A percentile compares a stretch with the other conserved stretches of the same genome.
These are phyloP conservation scores for Aurinia saxatilis DNA, from an alignment of 345 rosid species.

Conservation along the genomic window DNA sequence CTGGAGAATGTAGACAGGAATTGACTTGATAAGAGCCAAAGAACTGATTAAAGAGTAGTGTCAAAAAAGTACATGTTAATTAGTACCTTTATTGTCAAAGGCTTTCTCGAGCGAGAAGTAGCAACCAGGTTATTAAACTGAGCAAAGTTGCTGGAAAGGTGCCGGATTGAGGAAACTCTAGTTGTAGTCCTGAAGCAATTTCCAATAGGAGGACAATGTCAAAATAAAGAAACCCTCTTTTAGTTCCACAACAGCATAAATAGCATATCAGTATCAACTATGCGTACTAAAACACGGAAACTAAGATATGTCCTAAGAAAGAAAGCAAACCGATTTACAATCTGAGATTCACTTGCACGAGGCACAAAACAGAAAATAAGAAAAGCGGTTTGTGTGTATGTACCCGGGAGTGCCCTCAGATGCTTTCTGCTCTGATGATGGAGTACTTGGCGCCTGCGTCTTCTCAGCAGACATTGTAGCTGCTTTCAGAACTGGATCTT, in stretches of 20 bases:
- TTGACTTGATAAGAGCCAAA: not conserved
- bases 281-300: not conserved
- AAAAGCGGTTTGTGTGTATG: not conserved
- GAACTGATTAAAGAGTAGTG: not conserved
- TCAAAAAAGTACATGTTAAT: not conserved
- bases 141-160: constrained; percentile 75
- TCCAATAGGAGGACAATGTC: not conserved
- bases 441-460: constrained; percentile 53
- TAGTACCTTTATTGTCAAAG: constrained; percentile 72
- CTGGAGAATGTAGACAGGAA: constrained; percentile 35
- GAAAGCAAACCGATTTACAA: not conserved
- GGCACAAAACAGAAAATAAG: not conserved
- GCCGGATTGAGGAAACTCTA: constrained; percentile 68
- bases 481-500: constrained; percentile 72
- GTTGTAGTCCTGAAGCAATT: constrained; percentile 52
- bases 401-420: constrained; percentile 58
- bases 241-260: not conserved
- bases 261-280: not conserved
- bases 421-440: constrained; percentile 58
- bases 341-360: not conserved
- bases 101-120: constrained; percentile 67
- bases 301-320: not conserved
- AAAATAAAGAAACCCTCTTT: not conserved
- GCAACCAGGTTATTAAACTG: constrained; percentile 76
- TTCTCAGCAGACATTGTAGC: constrained; percentile 67